Evolutionary conservation across 2,329 filamentous ascomycete genomes (phyloP), one percentile per base, ranked within the genome.

Genomic region (Arthroderma sp.): DNA sequence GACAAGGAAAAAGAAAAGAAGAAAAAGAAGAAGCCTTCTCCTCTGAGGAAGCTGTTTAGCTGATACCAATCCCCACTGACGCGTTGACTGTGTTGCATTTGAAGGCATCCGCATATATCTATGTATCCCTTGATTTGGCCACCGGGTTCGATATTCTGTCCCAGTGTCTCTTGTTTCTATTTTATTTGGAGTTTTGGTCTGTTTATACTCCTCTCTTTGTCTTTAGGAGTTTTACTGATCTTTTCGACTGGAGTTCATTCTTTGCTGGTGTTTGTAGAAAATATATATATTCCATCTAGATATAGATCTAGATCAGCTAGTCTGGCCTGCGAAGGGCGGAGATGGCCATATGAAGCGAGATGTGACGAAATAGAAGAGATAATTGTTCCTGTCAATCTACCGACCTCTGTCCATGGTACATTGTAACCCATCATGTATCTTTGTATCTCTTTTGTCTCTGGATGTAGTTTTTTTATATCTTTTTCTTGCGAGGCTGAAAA

Each of bases 1-100:
- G 28, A 54, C 21, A 60, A 61, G 41, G 55, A 60, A 47, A 58
- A n/a, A n/a, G n/a, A n/a, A n/a, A n/a, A 57, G 55, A 57, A 59
- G 47, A 59, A 56, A 15, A 57, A 56, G 3, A 58, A 55, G 37
- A 59, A 58, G 7, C 58, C 55, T 31, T 58, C 35, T 39, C 59
- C 56, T 35, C 52, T 61, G 15, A 56, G 58, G 15, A 52, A 56
- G 15, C 21, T 61, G 21, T 54, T 54, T 54, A 54, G 37, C 19
- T 54, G 51, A 54, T 37, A 8, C 17, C 43, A 21, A 11, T 13
- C 19, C 19, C 23, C 35, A 13, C 15, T 31, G 1, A 17, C 25
- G 19, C 41, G 21, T 47, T 47, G 41, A 4, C 7, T 47, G 19
- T 43, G 19, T 33, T 51, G 25, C 25, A 28, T 21, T 28, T 49